phyloP scores from a whole-genome alignment of 768 basidiomycete species.

The Rossbeevera mucosa region DNA sequence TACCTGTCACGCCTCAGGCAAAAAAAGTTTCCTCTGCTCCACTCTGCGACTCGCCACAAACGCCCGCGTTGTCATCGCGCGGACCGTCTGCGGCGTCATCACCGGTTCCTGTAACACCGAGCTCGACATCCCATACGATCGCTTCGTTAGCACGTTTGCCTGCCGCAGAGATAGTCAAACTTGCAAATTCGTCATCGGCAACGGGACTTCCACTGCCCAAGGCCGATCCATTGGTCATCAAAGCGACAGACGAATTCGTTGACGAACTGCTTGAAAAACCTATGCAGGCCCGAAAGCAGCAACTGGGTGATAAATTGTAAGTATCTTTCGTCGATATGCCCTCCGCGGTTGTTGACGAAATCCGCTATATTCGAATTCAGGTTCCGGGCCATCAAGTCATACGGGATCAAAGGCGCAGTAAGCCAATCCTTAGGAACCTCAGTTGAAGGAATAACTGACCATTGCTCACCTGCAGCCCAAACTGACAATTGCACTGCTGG shows the following conservation, averaged over 20 bases:
- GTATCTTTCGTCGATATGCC: constrained; percentile 22
- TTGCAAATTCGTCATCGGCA: constrained; percentile 49
- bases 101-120: constrained; percentile 61
- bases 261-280: constrained; percentile 56
- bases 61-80: constrained; percentile 71
- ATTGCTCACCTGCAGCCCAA: constrained; percentile 52
- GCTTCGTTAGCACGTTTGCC: constrained; percentile 67
- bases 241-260: constrained; percentile 70
- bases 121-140: constrained; percentile 51
- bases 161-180: constrained; percentile 67
- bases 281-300: constrained; percentile 65
- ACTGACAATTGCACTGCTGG: constrained; percentile 76
- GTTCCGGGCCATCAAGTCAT: constrained; percentile 62
- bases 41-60: constrained; percentile 55
- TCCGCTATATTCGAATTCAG: constrained; percentile 25
- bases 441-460: constrained; percentile 1
- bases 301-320: constrained; percentile 73
- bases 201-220: constrained; percentile 58
- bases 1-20: constrained; percentile 57
- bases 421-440: constrained; percentile 22
- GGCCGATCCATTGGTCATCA: constrained; percentile 63
- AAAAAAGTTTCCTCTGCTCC: constrained; percentile 45
- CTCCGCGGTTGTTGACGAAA: constrained; percentile 14
- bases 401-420: constrained; percentile 78
- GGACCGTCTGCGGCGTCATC: constrained; percentile 71